phyloP scores from a whole-genome alignment of 148 eudicot genomes.

The Nepenthes mirabilis region DNA sequence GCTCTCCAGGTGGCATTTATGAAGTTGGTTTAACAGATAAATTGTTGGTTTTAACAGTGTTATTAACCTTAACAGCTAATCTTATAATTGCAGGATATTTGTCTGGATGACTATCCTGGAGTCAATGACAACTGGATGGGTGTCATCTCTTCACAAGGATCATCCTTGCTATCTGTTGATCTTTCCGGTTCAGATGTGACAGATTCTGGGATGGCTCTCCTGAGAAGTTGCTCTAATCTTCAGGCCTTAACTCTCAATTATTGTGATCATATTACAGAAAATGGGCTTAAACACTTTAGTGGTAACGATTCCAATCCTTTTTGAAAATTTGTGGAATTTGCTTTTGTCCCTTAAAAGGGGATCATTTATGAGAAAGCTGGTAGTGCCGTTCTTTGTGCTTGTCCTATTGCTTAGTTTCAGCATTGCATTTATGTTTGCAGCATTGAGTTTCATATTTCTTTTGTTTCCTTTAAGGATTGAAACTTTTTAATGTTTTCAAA shows the following conservation, averaged over 20 bases:
- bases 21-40: background rate
- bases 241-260: conserved; percentile 42
- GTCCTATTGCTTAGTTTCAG: no score
- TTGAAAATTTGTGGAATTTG: background rate
- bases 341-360: background rate
- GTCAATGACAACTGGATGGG: conserved; percentile 60
- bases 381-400: no score
- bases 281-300: conserved; percentile 33
- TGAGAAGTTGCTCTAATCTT: conserved; percentile 42
- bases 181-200: conserved; percentile 58
- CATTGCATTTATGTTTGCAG: no score
- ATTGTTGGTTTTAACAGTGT: background rate
- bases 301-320: conserved; percentile 16
- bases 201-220: conserved; percentile 37
- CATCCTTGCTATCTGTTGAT: conserved; percentile 58
- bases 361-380: background rate
- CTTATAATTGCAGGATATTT: conserved; percentile 32
- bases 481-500: no score
- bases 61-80: background rate
- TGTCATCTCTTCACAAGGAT: conserved; percentile 53
- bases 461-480: no score
- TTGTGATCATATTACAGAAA: conserved; percentile 49
- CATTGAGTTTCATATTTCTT: no score
- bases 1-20: conserved; percentile 43
- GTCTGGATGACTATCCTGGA: conserved; percentile 53